phyloP scores from a whole-genome alignment of 495 filamentous ascomycete genomes.

The Pyrenula aspistea region DNA sequence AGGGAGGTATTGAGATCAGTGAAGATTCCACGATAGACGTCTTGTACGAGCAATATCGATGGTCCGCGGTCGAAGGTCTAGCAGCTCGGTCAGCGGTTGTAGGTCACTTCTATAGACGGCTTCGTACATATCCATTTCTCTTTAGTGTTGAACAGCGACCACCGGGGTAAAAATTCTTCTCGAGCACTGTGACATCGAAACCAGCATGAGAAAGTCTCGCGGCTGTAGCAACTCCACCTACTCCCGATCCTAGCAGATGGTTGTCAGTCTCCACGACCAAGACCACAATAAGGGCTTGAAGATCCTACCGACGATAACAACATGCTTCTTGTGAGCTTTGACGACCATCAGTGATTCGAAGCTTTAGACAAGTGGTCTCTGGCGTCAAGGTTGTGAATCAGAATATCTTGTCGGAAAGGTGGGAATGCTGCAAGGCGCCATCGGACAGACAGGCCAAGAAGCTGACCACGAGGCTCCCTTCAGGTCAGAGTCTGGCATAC shows the following conservation, averaged over 20 bases:
- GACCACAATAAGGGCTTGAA: too few species aligned
- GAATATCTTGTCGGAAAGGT: too few species aligned
- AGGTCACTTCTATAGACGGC: background rate
- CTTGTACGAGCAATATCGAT: background rate
- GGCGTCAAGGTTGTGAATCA: too few species aligned
- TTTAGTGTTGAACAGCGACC: conserved; percentile 40
- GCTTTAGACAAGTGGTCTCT: too few species aligned
- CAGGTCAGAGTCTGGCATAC: too few species aligned
- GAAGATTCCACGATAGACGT: background rate
- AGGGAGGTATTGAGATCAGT: conserved; percentile 12
- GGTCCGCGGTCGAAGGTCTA: background rate
- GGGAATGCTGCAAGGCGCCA: too few species aligned
- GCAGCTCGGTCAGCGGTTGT: background rate
- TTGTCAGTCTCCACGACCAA: background rate
- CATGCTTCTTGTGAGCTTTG: background rate
- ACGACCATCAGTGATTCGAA: too few species aligned
- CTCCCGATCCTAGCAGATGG: conserved; percentile 33
- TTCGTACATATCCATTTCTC: conserved; percentile 25
- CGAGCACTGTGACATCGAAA: conserved; percentile 41
- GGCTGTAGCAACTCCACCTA: conserved; percentile 45
- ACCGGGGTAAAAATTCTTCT: conserved; percentile 48
- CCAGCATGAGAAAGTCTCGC: conserved; percentile 45
- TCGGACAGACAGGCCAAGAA: too few species aligned
- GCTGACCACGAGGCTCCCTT: too few species aligned
- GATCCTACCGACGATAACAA: background rate